Base-by-base conservation (phyloP, 495 filamentous ascomycete genomes). In the Tuber brumale region DNA sequence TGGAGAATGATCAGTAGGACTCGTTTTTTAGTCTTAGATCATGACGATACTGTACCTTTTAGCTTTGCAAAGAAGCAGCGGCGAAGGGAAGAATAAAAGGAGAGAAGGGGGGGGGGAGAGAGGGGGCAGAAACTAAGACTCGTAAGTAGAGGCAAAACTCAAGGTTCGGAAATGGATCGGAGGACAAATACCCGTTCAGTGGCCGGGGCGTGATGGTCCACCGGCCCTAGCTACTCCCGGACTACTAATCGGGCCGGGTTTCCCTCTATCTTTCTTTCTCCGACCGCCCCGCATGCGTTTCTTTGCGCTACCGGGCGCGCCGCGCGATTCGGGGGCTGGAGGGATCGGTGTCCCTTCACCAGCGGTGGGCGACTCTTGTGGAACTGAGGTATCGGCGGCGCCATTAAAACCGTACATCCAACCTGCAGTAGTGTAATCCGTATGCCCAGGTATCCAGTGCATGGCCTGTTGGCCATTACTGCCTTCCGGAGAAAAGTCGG, bases 391-490 rank as follows among this genome's bases (percentile, higher is more conserved):
- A 5, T 66, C 57, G 27, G 57, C 12, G 57, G 57, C 35, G 12
- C 57, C 57, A 66, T 66, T 66, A 69, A 81, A 81, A 48, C 80
- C 80, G 48, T 76, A 82, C 70, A 79, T 82, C 80, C 80, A 82
- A 35, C 80, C 80, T 39, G 80, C 80, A 46, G 76, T 80, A n/a
- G 76, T 71, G 71, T 82, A 82, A 73, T 82, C 80, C 72, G 74
- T 76, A 39, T 82, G 80, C 9, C 80, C 80, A 19, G 80, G 80
- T 43, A 82, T 81, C 80, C 80, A 82, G 44, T 81, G 76, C 74
- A 78, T 81, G 18, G 79, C 79, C 41, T 81, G 80, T 5, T 51
- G 76, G 46, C 72, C 80, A 1, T 43, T n/a, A 21, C 73, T 14
- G 6, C 27, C 14, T 19, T 42, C 37, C 41, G 61, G 48, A 37